A percentile compares a stretch with the other conserved stretches of the same genome.
Conservation (phyloP, 768 basidiomycete species). For the Serendipita indica region DNA sequence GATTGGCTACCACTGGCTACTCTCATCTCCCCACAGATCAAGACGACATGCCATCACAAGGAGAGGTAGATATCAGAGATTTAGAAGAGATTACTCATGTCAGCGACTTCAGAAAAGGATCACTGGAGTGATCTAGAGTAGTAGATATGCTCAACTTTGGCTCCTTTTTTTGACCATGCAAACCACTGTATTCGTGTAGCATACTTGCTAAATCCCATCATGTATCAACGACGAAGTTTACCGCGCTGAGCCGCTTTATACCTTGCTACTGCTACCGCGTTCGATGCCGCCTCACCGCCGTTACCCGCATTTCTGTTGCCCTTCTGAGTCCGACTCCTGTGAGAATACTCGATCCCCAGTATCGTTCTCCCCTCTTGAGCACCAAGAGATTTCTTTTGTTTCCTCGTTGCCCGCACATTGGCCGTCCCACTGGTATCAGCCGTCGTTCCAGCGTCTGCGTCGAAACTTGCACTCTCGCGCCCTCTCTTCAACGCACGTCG, state of each 20-base stretch:
- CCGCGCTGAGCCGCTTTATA: constrained; percentile 28
- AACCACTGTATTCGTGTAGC: no score
- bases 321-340: neutral
- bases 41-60: no score
- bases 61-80: no score
- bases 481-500: neutral
- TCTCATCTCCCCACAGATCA: no score
- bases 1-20: no score
- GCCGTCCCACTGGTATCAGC: neutral
- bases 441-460: neutral
- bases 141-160: no score
- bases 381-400: neutral
- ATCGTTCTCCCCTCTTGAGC: neutral
- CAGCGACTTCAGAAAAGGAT: no score
- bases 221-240: constrained; percentile 5
- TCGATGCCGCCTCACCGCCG: constrained; percentile 36
- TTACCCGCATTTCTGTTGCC: neutral
- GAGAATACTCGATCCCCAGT: neutral
- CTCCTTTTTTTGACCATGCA: no score
- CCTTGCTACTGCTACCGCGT: constrained; percentile 43
- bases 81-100: no score
- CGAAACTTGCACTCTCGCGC: neutral
- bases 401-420: neutral
- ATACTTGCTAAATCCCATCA: no score
- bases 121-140: no score